These are phyloP conservation scores for Globisporangium apiculatum DNA, from an alignment of 352 stramenopile genomes.

Conservation along the genomic window DNA sequence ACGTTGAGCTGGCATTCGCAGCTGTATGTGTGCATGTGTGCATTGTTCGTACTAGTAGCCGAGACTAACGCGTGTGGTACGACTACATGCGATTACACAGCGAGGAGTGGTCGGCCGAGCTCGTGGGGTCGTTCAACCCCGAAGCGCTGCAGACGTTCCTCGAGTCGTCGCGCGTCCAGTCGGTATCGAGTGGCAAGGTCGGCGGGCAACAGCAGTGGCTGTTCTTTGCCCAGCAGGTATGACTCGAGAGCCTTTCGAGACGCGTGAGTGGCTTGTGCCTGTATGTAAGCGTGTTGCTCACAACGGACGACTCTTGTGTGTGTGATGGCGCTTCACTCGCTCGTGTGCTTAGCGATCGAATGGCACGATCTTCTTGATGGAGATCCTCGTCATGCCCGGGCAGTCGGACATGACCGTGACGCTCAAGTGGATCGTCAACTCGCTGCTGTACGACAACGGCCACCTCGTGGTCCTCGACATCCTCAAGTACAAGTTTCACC, in stretches of 20 bases:
- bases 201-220: slow-evolving; percentile 72
- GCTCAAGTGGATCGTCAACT: slow-evolving; percentile 87
- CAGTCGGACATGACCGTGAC: slow-evolving; percentile 76
- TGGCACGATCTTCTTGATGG: slow-evolving; percentile 74
- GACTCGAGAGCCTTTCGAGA: not conserved
- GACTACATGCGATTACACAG: no score
- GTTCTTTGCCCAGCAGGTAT: slow-evolving; percentile 77
- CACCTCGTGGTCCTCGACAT: slow-evolving; percentile 80
- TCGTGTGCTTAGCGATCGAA: slow-evolving; percentile 39
- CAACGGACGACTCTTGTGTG: no score
- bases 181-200: slow-evolving; percentile 66
- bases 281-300: no score
- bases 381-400: slow-evolving; percentile 72
- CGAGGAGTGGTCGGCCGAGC: slow-evolving; percentile 67
- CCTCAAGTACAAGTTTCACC: slow-evolving; percentile 59
- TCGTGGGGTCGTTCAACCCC: slow-evolving; percentile 47
- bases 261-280: no score
- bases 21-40: slow-evolving; percentile 1
- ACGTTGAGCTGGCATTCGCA: not conserved
- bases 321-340: not conserved
- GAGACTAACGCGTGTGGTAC: no score
- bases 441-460: slow-evolving; percentile 77
- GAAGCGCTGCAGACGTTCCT: slow-evolving; percentile 53
- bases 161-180: slow-evolving; percentile 54
- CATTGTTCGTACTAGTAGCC: no score